A percentile compares a stretch with the other conserved stretches of the same genome.
phyloP scores from a whole-genome alignment of 192 early-diverging fungal species.

The Lunasporangiospora selenospora region DNA sequence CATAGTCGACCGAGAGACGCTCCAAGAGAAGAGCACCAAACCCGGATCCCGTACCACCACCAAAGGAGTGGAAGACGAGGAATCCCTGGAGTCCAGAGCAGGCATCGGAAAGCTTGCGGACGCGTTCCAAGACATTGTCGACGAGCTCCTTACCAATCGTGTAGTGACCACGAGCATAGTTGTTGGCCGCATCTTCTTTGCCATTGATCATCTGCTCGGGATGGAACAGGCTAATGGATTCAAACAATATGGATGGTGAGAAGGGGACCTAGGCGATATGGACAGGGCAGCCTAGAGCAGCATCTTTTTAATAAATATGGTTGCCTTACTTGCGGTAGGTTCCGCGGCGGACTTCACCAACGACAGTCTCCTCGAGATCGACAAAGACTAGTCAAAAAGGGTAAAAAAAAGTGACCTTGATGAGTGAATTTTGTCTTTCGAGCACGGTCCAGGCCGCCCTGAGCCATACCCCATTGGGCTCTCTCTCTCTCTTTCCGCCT shows the following conservation, averaged over 20 bases:
- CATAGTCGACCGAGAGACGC: conserved; percentile 99
- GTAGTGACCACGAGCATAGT: conserved; percentile 99
- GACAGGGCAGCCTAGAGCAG: background rate
- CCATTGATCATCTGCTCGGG: conserved; percentile 99
- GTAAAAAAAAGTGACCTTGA: conserved; percentile 2
- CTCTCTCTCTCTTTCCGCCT: too few species aligned
- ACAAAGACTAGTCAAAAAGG: conserved; percentile 78
- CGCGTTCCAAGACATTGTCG: conserved; percentile 95
- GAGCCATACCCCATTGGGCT: too few species aligned
- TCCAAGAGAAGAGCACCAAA: conserved; percentile 98
- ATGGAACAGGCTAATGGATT: conserved; percentile 52
- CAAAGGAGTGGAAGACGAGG: conserved; percentile 99
- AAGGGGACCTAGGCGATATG: background rate
- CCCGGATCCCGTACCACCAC: conserved; percentile 99
- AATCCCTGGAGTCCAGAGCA: conserved; percentile 99
- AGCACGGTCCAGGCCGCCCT: too few species aligned
- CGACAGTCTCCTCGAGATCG: conserved; percentile 95
- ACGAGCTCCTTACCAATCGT: conserved; percentile 99
- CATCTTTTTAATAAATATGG: background rate
- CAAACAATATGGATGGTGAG: background rate
- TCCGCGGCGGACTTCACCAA: conserved; percentile 99
- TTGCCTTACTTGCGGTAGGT: conserved; percentile 86
- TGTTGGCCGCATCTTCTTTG: conserved; percentile 99
- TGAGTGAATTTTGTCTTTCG: too few species aligned
- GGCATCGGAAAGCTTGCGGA: conserved; percentile 98